phyloP scores from a whole-genome alignment of 2,329 filamentous ascomycete genomes.

The Rhytidhysteron rufulum region DNA sequence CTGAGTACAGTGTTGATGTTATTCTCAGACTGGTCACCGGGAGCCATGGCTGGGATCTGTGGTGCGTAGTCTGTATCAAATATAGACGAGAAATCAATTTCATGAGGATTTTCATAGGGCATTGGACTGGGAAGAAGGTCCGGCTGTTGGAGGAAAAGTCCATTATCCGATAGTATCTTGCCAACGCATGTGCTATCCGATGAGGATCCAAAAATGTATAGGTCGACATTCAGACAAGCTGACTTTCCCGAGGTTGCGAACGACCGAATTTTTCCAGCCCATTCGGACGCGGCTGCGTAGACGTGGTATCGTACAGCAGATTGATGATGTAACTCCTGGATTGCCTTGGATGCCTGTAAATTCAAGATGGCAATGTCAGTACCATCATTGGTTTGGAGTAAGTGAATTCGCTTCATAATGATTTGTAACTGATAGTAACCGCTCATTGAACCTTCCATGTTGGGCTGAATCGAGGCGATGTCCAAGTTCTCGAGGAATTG shows the following conservation, averaged over 20 bases:
- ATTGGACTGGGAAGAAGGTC: constrained; percentile 3
- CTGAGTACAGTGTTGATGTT: not conserved
- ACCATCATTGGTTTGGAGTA: constrained; percentile 1
- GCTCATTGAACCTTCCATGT: not conserved
- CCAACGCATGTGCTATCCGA: not conserved
- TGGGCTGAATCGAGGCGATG: not conserved
- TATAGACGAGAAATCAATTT: constrained; percentile 2
- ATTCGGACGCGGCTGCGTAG: not conserved
- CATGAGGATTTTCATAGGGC: constrained; percentile 3
- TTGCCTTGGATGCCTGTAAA: constrained; percentile 1
- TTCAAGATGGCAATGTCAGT: constrained; percentile 4
- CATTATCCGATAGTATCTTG: constrained; percentile 3
- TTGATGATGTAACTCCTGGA: not conserved
- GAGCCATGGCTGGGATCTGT: not conserved
- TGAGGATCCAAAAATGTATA: constrained; percentile 1
- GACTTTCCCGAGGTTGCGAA: not conserved
- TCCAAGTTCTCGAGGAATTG: constrained; percentile 3
- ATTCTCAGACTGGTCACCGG: not conserved
- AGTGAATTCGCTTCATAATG: constrained; percentile 2
- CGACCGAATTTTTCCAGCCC: not conserved
- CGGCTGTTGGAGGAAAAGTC: constrained; percentile 4
- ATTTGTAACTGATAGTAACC: constrained; percentile 3
- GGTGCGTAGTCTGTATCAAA: not conserved
- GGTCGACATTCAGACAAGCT: constrained; percentile 2
- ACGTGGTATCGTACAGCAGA: constrained; percentile 1